Conservation (phyloP, 768 basidiomycete species). For the Xerocomus brunneocitrinus region DNA sequence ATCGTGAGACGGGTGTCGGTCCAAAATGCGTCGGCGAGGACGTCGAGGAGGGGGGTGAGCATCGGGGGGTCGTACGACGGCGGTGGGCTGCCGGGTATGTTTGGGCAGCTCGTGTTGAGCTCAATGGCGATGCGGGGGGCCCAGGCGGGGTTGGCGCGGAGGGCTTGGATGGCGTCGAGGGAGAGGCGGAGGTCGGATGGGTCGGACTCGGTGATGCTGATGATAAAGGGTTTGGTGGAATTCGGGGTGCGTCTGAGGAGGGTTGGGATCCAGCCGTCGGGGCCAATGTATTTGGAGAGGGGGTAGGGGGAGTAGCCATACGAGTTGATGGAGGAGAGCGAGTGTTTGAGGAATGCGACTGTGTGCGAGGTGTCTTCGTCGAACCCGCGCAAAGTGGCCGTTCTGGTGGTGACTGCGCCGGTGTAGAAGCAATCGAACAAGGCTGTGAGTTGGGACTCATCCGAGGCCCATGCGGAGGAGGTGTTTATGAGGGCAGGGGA, state of each 20-base stretch:
- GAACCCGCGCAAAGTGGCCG: constrained; percentile 68
- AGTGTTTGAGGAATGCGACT: constrained; percentile 52
- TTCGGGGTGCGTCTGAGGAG: constrained; percentile 35
- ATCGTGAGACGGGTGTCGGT: constrained; percentile 54
- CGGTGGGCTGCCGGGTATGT: constrained; percentile 59
- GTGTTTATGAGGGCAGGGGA: constrained; percentile 70
- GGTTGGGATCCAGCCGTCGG: constrained; percentile 46
- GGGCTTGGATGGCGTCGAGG: constrained; percentile 54
- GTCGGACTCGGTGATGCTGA: constrained; percentile 70
- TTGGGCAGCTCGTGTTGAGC: constrained; percentile 83
- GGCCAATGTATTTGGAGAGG: constrained; percentile 53
- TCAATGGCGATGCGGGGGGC: constrained; percentile 60
- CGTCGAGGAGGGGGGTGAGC: constrained; percentile 50
- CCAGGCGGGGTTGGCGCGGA: constrained; percentile 41
- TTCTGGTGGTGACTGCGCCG: constrained; percentile 79
- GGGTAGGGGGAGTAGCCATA: constrained; percentile 86
- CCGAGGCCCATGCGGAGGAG: constrained; percentile 79
- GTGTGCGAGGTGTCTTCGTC: constrained; percentile 58
- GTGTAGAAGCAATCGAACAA: constrained; percentile 66
- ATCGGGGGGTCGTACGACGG: constrained; percentile 54
- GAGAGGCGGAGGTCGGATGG: constrained; percentile 48
- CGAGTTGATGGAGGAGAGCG: constrained; percentile 68
- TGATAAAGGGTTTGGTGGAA: constrained; percentile 62
- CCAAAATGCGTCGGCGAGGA: constrained; percentile 47
- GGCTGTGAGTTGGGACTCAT: constrained; percentile 54